Evolutionary conservation across 192 early-diverging fungal genomes (phyloP).

Genomic region (Phlyctochytrium bullatum): DNA sequence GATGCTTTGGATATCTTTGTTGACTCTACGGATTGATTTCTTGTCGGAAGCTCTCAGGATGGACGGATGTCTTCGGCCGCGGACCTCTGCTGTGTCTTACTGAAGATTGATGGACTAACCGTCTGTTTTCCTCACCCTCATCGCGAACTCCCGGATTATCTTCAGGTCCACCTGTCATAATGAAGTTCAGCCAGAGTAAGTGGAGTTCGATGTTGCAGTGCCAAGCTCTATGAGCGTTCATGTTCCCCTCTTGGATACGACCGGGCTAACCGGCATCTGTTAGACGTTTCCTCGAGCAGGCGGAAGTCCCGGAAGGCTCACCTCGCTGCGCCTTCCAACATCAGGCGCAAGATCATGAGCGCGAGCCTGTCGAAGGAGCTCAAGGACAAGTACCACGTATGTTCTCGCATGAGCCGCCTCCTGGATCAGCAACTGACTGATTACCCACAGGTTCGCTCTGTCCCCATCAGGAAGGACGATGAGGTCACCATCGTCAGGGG

Average conservation of each 20-base stretch:
- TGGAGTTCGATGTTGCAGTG: no score
- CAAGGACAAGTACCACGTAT: constrained; percentile 91
- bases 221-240: background rate
- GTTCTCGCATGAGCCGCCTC: constrained; percentile 12
- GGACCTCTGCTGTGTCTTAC: no score
- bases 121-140: no score
- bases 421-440: constrained; percentile 15
- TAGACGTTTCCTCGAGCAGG: constrained; percentile 43
- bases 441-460: constrained; percentile 71
- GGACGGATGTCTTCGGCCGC: no score
- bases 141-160: no score
- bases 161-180: no score
- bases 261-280: background rate
- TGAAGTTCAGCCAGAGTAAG: constrained; percentile 1
- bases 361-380: constrained; percentile 98
- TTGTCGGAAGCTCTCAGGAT: no score
- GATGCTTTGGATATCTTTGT: no score
- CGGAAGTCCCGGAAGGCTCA: constrained; percentile 97
- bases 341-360: constrained; percentile 92
- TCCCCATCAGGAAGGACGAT: constrained; percentile 97
- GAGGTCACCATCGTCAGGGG: constrained; percentile 96
- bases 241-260: background rate
- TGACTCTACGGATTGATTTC: no score
- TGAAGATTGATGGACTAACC: no score
- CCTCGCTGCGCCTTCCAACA: constrained; percentile 93